Evolutionary conservation across 768 basidiomycete genomes (phyloP), one percentile per base, ranked within the genome.

Genomic region (Auriscalpium vulgare): DNA sequence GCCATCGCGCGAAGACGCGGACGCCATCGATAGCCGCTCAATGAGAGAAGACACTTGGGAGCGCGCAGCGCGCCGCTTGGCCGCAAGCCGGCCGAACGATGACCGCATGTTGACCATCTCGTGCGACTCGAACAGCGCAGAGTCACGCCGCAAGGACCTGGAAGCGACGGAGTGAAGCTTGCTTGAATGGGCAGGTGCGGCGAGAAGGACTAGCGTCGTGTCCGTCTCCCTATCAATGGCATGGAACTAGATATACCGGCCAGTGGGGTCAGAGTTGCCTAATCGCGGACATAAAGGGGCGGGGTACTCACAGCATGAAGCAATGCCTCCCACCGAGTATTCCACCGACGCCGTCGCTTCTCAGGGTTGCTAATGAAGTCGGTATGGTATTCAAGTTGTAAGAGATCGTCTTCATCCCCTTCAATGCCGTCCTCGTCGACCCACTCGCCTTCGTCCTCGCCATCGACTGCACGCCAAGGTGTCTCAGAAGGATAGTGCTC

Each of bases 221-320:
- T 91, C 89, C 4, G 89, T 91, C 67, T 90, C 86, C 46, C 87
- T 78, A 70, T 91, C 88, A 35, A 91, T 71, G 36, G 77, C 77
- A 71, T 88, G 85, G 76, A 91, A 86, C 88, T 91, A 60, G 34
- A 58, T 37, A 59, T 23, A 45, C 45, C 70, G 55, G 57, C 45
- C 44, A 50, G 40, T 54, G 49, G 67, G 67, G 68, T 68, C 59
- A 62, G 68, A 68, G 60, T 64, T 69, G 62, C 67, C 66, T 65
- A 66, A 70, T 66, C 34, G 17, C 43, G 17, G 46, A 17, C 14
- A 54, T 23, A 47, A 48, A 35, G 21, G 48, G 29, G 8, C 51
- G 43, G 8, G 10, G 10, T 17, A 65, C 78, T 68, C 58, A 89
- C 88, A 56, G 86, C 85, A 68, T 87, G 85, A 17, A 82, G 75